A percentile compares a stretch with the other conserved stretches of the same genome.
Conservation (phyloP, 352 stramenopile genomes). For the Pythium scleroteichum region DNA sequence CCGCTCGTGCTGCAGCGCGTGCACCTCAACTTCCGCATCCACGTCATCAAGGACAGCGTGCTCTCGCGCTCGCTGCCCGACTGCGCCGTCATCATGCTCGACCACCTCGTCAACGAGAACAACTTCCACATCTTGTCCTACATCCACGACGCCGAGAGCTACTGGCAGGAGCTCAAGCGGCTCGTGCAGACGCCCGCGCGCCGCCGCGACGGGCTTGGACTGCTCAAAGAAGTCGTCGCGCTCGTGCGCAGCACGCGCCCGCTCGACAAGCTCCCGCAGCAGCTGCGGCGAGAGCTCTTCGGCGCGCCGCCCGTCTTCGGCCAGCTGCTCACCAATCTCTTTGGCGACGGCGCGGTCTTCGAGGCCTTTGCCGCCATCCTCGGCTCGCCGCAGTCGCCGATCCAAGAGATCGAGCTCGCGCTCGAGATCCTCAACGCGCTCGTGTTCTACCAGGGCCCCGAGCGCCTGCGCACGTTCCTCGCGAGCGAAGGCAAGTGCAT, state of each 20-base stretch:
- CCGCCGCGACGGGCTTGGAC: constrained; percentile 49
- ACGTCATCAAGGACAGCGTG: constrained; percentile 88
- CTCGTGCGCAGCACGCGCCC: constrained; percentile 60
- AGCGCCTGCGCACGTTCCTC: constrained; percentile 64
- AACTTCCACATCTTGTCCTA: constrained; percentile 85
- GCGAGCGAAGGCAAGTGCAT: constrained; percentile 73
- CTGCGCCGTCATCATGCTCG: constrained; percentile 72
- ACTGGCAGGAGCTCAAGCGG: constrained; percentile 62
- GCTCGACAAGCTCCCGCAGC: constrained; percentile 59
- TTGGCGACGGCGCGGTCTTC: constrained; percentile 63
- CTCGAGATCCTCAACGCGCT: constrained; percentile 75
- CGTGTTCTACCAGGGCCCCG: constrained; percentile 70
- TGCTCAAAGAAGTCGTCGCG: constrained; percentile 75
- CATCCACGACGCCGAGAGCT: constrained; percentile 70
- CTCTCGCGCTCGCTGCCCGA: constrained; percentile 76
- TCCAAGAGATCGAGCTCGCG: constrained; percentile 45
- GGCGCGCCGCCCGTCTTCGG: constrained; percentile 57
- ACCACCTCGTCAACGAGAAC: constrained; percentile 85
- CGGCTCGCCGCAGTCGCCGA: constrained; percentile 44
- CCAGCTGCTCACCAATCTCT: constrained; percentile 65
- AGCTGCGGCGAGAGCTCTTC: constrained; percentile 57
- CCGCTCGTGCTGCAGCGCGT: constrained; percentile 58
- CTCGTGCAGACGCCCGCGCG: constrained; percentile 44
- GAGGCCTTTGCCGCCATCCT: constrained; percentile 53
- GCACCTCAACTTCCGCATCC: constrained; percentile 87